Percentiles rank a stretch among this genome's conserved stretches.
Conservation (phyloP, 768 basidiomycete species). For the Russula abietina region DNA sequence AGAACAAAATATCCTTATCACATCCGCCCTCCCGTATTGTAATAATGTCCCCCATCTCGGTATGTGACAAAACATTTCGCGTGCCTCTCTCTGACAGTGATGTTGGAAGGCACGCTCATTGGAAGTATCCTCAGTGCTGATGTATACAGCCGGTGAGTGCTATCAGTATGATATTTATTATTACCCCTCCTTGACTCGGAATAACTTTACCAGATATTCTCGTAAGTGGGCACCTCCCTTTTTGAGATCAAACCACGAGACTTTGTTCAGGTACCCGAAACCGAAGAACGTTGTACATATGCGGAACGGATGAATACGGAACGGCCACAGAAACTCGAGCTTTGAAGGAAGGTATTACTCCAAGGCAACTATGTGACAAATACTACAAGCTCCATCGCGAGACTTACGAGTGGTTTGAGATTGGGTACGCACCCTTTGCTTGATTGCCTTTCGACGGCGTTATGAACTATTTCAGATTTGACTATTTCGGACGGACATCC, state of each 20-base stretch:
- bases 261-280: conserved; percentile 58
- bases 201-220: conserved; percentile 44
- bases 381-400: conserved; percentile 84
- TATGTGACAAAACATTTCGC: conserved; percentile 32
- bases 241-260: conserved; percentile 14
- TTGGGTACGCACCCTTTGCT: conserved; percentile 50
- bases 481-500: conserved; percentile 94
- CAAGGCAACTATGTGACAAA: conserved; percentile 81
- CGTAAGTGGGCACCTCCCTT: conserved; percentile 37
- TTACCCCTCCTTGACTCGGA: conserved; percentile 7
- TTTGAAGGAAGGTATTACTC: conserved; percentile 76
- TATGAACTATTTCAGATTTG: conserved; percentile 54
- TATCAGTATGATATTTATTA: neutral
- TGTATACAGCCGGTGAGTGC: conserved; percentile 82
- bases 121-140: conserved; percentile 96
- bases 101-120: conserved; percentile 71
- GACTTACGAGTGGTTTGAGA: conserved; percentile 97
- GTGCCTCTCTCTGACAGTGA: neutral
- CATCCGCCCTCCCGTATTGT: conserved; percentile 92
- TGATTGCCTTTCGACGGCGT: neutral
- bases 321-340: conserved; percentile 99
- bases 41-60: conserved; percentile 98
- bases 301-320: conserved; percentile 99
- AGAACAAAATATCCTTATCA: conserved; percentile 83
- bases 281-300: conserved; percentile 86